Evolutionary conservation across 176 grass and related monocot genomes (phyloP), one percentile per base, ranked within the genome.

Genomic region (Musa beccarii): DNA sequence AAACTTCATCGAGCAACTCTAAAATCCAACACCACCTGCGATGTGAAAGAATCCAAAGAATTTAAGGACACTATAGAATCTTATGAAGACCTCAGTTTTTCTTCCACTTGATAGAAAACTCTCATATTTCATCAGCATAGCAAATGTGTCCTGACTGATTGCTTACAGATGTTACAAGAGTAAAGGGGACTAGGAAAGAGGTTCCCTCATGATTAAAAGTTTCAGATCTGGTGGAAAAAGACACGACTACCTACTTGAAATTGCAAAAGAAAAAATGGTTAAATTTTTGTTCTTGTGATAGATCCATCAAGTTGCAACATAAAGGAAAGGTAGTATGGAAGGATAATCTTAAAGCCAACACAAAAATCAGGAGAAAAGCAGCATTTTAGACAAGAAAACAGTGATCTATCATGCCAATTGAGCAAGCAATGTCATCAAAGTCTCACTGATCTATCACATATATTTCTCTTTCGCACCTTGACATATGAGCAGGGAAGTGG

Each of bases 401-500:
- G 1, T 19, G 67, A 69, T 69, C 34, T 8, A 19, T 17, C 13
- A 19, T 19, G 34, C 29, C 14, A 20, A 50, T 50, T 34, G 3
- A 34, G 34, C 34, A 4, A 34, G 34, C 12, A 59, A 59, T 21
- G 16, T 20, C 34, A 29, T 23, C 15, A 49, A 69, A 28, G 12
- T 43, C 8, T 34, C 2, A 34, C 34, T 34, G 3, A 34, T 34
- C 34, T 6, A 34, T 34, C 34, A 34, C 34, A 34, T 34, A 69
- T 63, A 17, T 2, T 23, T 20, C 19, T 74, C 73, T 72, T 54
- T 2, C 66, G 26, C 86, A 96, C 89, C 89, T 96, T 96, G 7
- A 96, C 76, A 85, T 90, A 92, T 80, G 83, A 92, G 72, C 89
- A 92, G 71, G 89, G 89, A 76, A 96, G 87, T 22, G 93, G 93